These are phyloP conservation scores for Ceratocystis smalleyi DNA, from an alignment of 2,329 filamentous ascomycete genomes.

Conservation along the genomic window DNA sequence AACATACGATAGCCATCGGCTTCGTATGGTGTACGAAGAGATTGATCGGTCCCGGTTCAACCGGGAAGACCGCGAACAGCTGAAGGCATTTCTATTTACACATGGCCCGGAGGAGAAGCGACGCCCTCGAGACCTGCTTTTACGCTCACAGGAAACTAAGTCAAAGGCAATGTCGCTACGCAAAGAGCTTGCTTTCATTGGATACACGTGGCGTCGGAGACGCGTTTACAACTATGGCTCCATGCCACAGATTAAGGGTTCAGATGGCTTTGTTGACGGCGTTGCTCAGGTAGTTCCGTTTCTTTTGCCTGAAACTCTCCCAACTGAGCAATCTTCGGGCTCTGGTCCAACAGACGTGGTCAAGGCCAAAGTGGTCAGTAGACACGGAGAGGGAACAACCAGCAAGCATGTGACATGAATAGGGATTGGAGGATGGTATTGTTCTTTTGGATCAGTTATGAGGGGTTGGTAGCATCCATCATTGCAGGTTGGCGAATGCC, in stretches of 20 bases:
- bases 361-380: background rate
- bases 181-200: conserved; percentile 70
- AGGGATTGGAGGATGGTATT: background rate
- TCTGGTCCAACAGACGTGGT: background rate
- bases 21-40: conserved; percentile 35
- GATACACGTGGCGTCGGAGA: conserved; percentile 59
- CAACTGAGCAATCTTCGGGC: background rate
- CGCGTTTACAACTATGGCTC: conserved; percentile 16
- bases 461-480: background rate
- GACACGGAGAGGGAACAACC: background rate
- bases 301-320: background rate
- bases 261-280: background rate
- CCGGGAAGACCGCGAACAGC: conserved; percentile 26
- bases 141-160: conserved; percentile 56
- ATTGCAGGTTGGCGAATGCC: background rate
- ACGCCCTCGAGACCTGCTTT: conserved; percentile 66
- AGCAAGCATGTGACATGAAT: background rate
- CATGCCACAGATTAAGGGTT: conserved; percentile 11
- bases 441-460: background rate
- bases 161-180: conserved; percentile 60
- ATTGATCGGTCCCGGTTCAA: conserved; percentile 29
- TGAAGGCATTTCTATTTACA: conserved; percentile 37
- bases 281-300: conserved; percentile 5
- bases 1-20: conserved; percentile 34
- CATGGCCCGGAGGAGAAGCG: conserved; percentile 54